A percentile compares a stretch with the other conserved stretches of the same genome.
Conservation (phyloP, 805 yeast genomes). For the Cyberlindnera japonica region DNA sequence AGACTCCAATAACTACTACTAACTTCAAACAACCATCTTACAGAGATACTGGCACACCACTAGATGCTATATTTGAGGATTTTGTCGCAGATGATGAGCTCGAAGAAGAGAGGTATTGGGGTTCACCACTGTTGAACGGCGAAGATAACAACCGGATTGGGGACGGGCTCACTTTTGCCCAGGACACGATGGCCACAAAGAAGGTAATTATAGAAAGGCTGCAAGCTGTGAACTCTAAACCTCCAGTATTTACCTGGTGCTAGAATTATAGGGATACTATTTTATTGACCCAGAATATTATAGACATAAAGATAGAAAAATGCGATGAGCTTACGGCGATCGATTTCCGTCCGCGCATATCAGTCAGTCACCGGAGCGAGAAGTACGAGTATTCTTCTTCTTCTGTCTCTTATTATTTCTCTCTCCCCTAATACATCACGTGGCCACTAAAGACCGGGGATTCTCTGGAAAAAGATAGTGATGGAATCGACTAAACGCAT, state of each 20-base stretch:
- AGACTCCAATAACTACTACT: slow-evolving; percentile 35
- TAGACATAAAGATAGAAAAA: too few relatives aligned
- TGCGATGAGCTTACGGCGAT: background rate
- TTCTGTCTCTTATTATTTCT: too few relatives aligned
- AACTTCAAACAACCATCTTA: too few relatives aligned
- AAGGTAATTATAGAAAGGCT: slow-evolving; percentile 58
- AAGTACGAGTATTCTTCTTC: too few relatives aligned
- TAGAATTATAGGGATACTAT: too few relatives aligned
- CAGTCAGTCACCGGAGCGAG: background rate
- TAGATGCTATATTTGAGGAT: slow-evolving; percentile 8
- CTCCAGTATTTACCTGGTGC: slow-evolving; percentile 71
- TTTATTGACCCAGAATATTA: too few relatives aligned
- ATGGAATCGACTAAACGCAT: slow-evolving; percentile 18
- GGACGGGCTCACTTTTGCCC: slow-evolving; percentile 12
- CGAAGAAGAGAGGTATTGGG: background rate
- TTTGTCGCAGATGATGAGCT: background rate
- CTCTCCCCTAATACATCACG: background rate
- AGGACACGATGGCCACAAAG: slow-evolving; percentile 29
- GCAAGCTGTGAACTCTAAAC: slow-evolving; percentile 48
- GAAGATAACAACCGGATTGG: background rate
- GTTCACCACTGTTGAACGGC: background rate
- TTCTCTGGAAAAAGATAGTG: background rate
- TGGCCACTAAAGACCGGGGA: background rate
- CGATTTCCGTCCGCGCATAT: background rate
- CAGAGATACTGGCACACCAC: background rate